These are phyloP conservation scores for Saturnispora zaruensis DNA, from an alignment of 805 yeast species.

Conservation along the genomic window DNA sequence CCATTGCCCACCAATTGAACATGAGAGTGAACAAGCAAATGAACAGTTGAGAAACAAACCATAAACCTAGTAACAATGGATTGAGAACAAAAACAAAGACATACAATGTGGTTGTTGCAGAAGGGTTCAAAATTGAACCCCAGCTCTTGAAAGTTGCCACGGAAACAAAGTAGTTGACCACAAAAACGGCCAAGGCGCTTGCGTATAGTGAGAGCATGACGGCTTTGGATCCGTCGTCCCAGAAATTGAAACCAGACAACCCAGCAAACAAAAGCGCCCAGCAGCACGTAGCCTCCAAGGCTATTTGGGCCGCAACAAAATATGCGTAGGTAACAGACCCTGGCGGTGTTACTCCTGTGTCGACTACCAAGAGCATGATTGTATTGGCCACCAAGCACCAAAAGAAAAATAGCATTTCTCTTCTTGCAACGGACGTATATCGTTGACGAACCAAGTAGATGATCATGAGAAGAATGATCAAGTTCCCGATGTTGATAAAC, in stretches of 20 bases:
- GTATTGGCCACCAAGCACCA: conserved; percentile 50
- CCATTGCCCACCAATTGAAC: conserved; percentile 76
- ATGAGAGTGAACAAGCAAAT: conserved; percentile 60
- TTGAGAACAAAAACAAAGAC: conserved; percentile 64
- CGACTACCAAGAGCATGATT: conserved; percentile 66
- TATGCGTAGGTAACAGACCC: conserved; percentile 67
- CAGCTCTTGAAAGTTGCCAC: conserved; percentile 67
- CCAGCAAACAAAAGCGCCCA: conserved; percentile 66
- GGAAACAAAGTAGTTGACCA: conserved; percentile 56
- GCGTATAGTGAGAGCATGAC: conserved; percentile 53
- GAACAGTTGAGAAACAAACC: conserved; percentile 58
- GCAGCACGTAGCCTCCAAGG: conserved; percentile 63
- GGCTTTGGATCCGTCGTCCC: conserved; percentile 84
- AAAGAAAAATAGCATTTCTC: conserved; percentile 72
- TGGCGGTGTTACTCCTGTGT: conserved; percentile 89
- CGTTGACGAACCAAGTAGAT: conserved; percentile 71
- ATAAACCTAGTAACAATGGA: conserved; percentile 53
- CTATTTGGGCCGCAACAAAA: conserved; percentile 76
- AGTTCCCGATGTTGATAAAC: conserved; percentile 70
- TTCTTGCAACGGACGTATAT: conserved; percentile 91
- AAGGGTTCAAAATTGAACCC: conserved; percentile 39
- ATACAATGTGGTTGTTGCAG: conserved; percentile 60
- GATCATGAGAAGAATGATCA: conserved; percentile 57
- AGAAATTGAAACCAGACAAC: conserved; percentile 73
- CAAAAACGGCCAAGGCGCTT: conserved; percentile 49